Evolutionary conservation across 2,329 filamentous ascomycete genomes (phyloP).

Genomic region (Microsporum canis): DNA sequence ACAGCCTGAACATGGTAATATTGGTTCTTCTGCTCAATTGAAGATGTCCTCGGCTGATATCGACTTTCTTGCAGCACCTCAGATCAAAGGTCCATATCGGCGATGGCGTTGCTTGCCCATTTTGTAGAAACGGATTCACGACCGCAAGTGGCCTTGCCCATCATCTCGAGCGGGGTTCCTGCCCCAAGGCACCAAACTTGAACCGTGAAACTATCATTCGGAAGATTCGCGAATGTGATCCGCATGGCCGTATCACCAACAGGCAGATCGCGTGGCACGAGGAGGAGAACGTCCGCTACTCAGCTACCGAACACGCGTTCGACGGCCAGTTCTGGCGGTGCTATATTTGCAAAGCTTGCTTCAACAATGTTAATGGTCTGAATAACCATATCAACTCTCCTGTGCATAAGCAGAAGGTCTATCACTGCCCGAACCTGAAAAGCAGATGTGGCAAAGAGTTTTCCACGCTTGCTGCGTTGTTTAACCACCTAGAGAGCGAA

Average conservation of each 20-base stretch:
- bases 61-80: slow-evolving; percentile 38
- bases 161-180: slow-evolving; percentile 48
- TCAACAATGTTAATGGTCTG: slow-evolving; percentile 23
- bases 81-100: slow-evolving; percentile 32
- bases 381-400: neutral
- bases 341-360: slow-evolving; percentile 43
- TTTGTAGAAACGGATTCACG: slow-evolving; percentile 39
- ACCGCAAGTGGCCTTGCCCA: slow-evolving; percentile 45
- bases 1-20: slow-evolving; percentile 23
- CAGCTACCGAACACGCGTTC: slow-evolving; percentile 33
- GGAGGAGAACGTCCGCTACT: slow-evolving; percentile 20
- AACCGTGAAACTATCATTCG: slow-evolving; percentile 41
- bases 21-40: neutral
- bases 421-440: slow-evolving; percentile 35
- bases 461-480: slow-evolving; percentile 29
- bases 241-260: slow-evolving; percentile 40
- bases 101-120: slow-evolving; percentile 41
- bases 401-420: slow-evolving; percentile 35
- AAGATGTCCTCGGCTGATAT: neutral
- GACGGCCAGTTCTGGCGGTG: slow-evolving; percentile 42
- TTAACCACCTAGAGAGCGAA: slow-evolving; percentile 39
- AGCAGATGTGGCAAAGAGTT: slow-evolving; percentile 29
- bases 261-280: slow-evolving; percentile 40
- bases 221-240: slow-evolving; percentile 38
- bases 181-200: slow-evolving; percentile 35